phyloP scores from a whole-genome alignment of 768 basidiomycete species.

The Lactarius sanguifluus region DNA sequence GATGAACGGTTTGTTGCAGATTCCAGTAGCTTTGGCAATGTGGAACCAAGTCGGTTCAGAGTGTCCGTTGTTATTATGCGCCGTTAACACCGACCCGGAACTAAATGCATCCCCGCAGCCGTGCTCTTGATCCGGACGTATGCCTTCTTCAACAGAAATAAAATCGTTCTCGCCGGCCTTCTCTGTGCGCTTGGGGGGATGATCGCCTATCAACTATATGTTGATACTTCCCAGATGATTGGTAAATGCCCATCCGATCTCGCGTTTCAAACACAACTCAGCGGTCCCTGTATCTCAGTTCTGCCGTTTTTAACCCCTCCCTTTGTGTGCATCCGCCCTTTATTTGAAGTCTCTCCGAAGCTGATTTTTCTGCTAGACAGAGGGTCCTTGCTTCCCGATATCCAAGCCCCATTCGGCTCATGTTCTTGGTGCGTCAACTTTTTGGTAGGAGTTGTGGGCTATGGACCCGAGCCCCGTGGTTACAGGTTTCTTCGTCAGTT shows the following conservation, averaged over 20 bases:
- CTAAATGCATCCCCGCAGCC: constrained; percentile 41
- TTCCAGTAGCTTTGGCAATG: constrained; percentile 79
- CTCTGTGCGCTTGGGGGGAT: constrained; percentile 68
- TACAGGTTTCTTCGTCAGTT: constrained; percentile 42
- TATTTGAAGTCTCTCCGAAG: neutral
- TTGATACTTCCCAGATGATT: constrained; percentile 75
- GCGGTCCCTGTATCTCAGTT: constrained; percentile 22
- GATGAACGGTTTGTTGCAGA: constrained; percentile 40
- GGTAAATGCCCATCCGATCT: constrained; percentile 42
- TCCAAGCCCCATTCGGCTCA: constrained; percentile 84
- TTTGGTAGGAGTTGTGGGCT: neutral
- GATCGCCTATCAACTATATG: constrained; percentile 79
- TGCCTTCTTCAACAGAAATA: constrained; percentile 81
- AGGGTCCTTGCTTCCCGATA: constrained; percentile 76
- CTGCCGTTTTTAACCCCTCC: constrained; percentile 66
- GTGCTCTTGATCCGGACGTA: constrained; percentile 83
- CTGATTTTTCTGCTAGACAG: constrained; percentile 36
- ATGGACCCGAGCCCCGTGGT: constrained; percentile 28
- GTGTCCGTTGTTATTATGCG: constrained; percentile 43
- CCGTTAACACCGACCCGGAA: neutral
- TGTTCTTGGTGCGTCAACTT: constrained; percentile 56
- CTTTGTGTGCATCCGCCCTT: constrained; percentile 43
- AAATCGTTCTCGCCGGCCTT: constrained; percentile 62
- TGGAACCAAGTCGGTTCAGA: constrained; percentile 88
- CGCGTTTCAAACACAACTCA: neutral